phyloP scores from a whole-genome alignment of 2,329 filamentous ascomycete species.

The Fusarium ramigenum region DNA sequence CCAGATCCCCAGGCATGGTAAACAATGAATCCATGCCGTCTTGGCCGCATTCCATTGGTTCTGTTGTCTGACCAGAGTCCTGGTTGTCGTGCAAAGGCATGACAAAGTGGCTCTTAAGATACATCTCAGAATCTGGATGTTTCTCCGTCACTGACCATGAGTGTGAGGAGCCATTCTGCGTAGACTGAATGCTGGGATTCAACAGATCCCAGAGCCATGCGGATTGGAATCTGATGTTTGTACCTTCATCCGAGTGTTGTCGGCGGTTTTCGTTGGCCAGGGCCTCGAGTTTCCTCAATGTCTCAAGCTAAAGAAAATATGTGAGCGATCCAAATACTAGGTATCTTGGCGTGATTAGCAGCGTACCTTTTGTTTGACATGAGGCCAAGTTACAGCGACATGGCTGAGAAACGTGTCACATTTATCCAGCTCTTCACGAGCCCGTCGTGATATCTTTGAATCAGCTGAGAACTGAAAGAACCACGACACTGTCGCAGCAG shows the following conservation, averaged over 20 bases:
- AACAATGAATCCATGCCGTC: background rate
- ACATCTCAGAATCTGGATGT: background rate
- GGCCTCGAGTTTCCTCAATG: background rate
- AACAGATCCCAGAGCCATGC: background rate
- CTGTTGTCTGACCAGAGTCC: background rate
- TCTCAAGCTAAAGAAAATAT: background rate
- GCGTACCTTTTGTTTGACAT: background rate
- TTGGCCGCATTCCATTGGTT: accelerated
- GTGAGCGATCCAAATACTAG: accelerated
- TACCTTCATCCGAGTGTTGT: background rate
- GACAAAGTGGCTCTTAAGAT: background rate
- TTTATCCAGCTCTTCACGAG: background rate
- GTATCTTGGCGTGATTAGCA: background rate
- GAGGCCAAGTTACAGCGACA: background rate
- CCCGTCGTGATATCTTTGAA: background rate
- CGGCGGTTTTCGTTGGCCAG: background rate
- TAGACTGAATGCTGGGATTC: accelerated
- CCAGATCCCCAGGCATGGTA: background rate
- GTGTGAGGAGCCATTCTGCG: accelerated
- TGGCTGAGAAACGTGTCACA: background rate
- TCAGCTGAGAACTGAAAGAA: background rate
- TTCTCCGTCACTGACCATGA: background rate
- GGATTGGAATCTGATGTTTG: background rate
- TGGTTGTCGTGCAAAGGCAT: background rate
- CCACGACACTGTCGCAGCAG: background rate